phyloP scores from a whole-genome alignment of 331 rosid genomes.

The Phaseolus coccineus region DNA sequence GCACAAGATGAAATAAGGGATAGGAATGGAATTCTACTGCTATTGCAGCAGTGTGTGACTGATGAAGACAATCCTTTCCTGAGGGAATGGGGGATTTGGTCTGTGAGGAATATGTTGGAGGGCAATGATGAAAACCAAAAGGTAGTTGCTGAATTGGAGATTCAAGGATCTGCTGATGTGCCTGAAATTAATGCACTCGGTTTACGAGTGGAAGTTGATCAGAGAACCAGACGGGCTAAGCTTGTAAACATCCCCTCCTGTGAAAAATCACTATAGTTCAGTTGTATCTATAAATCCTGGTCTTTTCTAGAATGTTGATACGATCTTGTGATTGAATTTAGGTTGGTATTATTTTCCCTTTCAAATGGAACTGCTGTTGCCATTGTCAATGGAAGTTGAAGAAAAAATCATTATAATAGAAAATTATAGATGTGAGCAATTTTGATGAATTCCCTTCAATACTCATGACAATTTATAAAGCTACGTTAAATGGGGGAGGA shows the following conservation, averaged over 20 bases:
- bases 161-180: conserved; percentile 74
- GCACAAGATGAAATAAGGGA: conserved; percentile 74
- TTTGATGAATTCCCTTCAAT: not conserved
- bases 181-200: conserved; percentile 79
- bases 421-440: not conserved
- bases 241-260: conserved; percentile 56
- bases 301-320: not conserved
- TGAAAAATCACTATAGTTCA: conserved; percentile 31
- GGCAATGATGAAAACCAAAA: conserved; percentile 72
- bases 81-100: conserved; percentile 94
- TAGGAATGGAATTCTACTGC: conserved; percentile 67
- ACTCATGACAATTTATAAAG: not conserved
- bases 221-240: conserved; percentile 35
- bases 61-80: conserved; percentile 85
- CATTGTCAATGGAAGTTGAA: not conserved
- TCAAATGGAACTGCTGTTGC: not conserved
- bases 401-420: not conserved
- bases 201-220: conserved; percentile 76
- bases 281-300: not conserved
- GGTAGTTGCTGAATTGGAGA: conserved; percentile 75
- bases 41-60: conserved; percentile 81
- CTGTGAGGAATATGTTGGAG: conserved; percentile 75
- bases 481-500: not conserved
- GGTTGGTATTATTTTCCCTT: not conserved
- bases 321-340: not conserved